A percentile compares a stretch with the other conserved stretches of the same genome.
Conservation (phyloP, 176 grass and related monocot species). For the Canna indica region DNA sequence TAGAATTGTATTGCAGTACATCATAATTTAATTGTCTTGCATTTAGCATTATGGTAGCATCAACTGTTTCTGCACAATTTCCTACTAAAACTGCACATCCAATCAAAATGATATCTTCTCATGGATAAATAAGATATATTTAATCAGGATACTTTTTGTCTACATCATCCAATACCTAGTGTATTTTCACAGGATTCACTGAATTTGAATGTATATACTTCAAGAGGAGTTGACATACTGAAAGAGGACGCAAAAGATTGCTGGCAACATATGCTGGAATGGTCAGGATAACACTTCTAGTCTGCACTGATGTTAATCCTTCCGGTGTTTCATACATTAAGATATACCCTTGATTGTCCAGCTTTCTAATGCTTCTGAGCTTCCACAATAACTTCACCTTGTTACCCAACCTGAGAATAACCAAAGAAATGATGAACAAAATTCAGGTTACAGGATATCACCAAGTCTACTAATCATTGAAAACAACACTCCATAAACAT, state of each 20-base stretch:
- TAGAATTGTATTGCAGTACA: too few relatives aligned
- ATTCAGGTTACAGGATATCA: neutral
- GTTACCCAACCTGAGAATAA: conserved; percentile 56
- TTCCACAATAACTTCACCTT: conserved; percentile 94
- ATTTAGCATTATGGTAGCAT: neutral
- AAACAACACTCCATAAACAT: too few relatives aligned
- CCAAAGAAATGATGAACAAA: neutral
- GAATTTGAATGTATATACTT: conserved; percentile 3
- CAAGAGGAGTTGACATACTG: conserved; percentile 44
- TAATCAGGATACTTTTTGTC: neutral
- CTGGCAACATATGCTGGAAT: conserved; percentile 85
- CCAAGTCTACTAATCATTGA: neutral
- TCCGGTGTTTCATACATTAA: conserved; percentile 80
- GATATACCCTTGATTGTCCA: conserved; percentile 58
- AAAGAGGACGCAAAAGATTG: conserved; percentile 71
- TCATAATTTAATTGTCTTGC: neutral
- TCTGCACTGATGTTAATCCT: conserved; percentile 47
- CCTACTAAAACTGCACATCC: neutral
- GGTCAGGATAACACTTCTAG: conserved; percentile 77
- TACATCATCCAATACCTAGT: neutral
- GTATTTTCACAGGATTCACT: neutral
- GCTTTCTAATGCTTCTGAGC: conserved; percentile 60
- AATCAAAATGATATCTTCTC: neutral
- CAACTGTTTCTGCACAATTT: too few relatives aligned
- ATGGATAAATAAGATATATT: too few relatives aligned